Base-by-base conservation (phyloP, 2,329 filamentous ascomycete genomes). In the Lachnellula arida region DNA sequence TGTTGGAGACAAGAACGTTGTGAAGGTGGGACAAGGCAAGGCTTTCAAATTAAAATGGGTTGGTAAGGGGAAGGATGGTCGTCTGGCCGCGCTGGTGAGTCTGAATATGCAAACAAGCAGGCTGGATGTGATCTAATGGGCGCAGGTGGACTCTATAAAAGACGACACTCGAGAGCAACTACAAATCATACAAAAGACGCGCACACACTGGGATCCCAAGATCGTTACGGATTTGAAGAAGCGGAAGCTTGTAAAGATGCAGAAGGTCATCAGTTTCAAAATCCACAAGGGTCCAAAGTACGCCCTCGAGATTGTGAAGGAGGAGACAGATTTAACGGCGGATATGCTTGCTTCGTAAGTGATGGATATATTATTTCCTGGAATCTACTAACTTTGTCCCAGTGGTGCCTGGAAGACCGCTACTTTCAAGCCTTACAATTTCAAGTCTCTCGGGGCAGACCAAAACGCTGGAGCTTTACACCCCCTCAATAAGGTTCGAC, bases 271-370 rank as follows among this genome's bases (percentile, higher is more conserved):
- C 66, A 85, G 78, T 71, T 99, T 94, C 81, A 88, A 82, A 64
- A 85, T 96, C 58, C 77, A 78, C 58, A 97, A 97, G 77, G 94
- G 91, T 0, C 75, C 85, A 58, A 96, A 96, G 73, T 99, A 91
- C 71, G 89, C 91, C 44, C 82, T 88, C 49, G 88, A 96, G 74
- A 89, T 97, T 62, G 81, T 88, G 46, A 91, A 95, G 74, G 92
- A 97, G 76, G 91, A 95, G 74, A 97, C 94, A 44, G 94, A 99
- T 71, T 77, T 99, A 69, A 97, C 94, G 11, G 87, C 86, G 51
- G 94, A 99, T 56, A 96, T 99, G 89, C 78, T 99, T 62, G 78
- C 86, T 47, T 88, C 80, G 63, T 75, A 67, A 49, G 66, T 67
- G 2, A 23, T 49, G 12, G 11, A 14, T 19, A 12, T 5, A n/a